Base-by-base conservation (phyloP, 1,139 yeast species). In the Ogataea hybrid region DNA sequence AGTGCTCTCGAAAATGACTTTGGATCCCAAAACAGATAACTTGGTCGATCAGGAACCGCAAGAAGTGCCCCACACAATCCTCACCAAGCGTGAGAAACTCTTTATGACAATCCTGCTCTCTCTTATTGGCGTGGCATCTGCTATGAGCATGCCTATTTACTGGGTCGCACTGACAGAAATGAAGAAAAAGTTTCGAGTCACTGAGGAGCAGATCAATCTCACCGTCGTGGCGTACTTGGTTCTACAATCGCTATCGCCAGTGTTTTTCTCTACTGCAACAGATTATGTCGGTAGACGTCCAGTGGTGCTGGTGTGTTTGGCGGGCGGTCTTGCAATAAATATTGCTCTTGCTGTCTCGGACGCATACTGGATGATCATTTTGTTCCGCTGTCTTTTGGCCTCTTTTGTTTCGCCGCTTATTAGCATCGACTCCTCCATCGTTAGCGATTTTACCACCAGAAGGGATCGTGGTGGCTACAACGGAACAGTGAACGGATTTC, bases 231-330 rank as follows among this genome's bases (percentile, higher is more conserved):
- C 82, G 0, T 86, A 85, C 56, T 71, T 85, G 28, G 61, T 84
- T 6, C 75, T 81, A 43, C 95, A 86, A 59, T 92, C 89, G 1
- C 50, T 82, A 0, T 65, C 82, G 0, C 95, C 95, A 1, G 71
- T 83, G 4, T 51, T 85, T 4, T 68, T 80, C 59, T 80, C 84
- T 0, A 70, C 80, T 1, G 49, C 84, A n/a, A 81, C 92, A 0
- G 95, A 86, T 56, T 56, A 67, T 1, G 65, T 71, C 42, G 95
- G 95, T 0, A 70, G 94, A 44, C 60, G 94, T 30, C 92, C 94
- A 0, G 71, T 82, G 0, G 65, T 79, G 9, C 39, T 84, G 15
- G 42, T 61, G 4, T 82, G 88, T 46, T 63, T 82, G 35, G 14
- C 69, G 0, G 64, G 79, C 2, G 83, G 75, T 46, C 67, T 79